Percentiles rank a stretch among this genome's conserved stretches.
Conservation (phyloP, 306 rosid species). For the Inga leiocalycina region DNA sequence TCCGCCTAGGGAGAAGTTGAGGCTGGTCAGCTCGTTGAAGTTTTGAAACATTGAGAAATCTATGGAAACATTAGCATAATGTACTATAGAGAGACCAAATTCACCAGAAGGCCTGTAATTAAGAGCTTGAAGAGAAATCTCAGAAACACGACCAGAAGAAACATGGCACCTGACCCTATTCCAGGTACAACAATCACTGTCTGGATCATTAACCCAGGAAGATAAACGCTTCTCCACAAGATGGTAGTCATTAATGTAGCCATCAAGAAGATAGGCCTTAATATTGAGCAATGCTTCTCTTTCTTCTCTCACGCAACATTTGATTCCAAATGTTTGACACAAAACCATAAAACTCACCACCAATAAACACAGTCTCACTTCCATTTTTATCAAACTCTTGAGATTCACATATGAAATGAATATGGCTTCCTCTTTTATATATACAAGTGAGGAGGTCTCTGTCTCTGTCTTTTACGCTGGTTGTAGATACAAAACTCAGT, state of each 20-base stretch:
- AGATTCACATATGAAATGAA: not conserved
- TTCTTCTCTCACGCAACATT: slow-evolving; percentile 1
- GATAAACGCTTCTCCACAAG: not conserved
- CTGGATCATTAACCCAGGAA: not conserved
- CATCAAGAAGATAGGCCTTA: not conserved
- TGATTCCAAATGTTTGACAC: not conserved
- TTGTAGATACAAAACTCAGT: too few relatives aligned
- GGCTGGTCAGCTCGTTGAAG: not conserved
- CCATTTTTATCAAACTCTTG: not conserved
- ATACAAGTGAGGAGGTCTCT: not conserved
- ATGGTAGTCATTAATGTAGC: not conserved
- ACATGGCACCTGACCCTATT: not conserved
- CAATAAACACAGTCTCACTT: not conserved
- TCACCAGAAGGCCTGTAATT: not conserved
- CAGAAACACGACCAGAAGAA: not conserved
- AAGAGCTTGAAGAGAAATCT: not conserved
- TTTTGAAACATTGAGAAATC: not conserved
- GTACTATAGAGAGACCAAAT: not conserved
- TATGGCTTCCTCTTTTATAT: not conserved
- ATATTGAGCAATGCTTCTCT: not conserved
- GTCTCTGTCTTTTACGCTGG: not conserved
- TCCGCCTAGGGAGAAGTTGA: not conserved
- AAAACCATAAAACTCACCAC: not conserved
- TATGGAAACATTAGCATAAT: not conserved
- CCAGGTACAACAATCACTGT: not conserved